These are phyloP conservation scores for Globisporangium uncinulatum DNA, from an alignment of 352 stramenopile genomes.

Conservation along the genomic window DNA sequence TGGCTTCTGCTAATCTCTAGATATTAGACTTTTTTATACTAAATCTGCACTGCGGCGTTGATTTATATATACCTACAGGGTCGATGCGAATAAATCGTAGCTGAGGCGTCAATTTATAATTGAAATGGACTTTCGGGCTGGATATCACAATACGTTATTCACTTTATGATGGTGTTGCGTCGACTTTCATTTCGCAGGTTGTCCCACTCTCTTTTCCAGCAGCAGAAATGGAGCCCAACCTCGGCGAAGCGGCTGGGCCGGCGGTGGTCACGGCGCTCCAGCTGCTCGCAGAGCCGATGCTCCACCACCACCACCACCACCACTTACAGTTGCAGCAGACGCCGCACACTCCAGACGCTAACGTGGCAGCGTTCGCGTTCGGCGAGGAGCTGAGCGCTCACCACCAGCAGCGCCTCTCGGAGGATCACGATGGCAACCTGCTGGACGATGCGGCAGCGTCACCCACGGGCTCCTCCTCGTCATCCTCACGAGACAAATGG, in stretches of 20 bases:
- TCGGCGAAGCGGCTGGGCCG: neutral
- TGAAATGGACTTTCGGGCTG: too few relatives aligned
- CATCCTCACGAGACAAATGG: slow-evolving; percentile 51
- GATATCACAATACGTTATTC: too few relatives aligned
- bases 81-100: too few relatives aligned
- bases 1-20: too few relatives aligned
- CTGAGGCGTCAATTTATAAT: too few relatives aligned
- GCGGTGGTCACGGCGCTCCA: neutral
- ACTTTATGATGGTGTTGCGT: too few relatives aligned
- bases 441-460: slow-evolving; percentile 14
- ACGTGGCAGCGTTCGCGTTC: slow-evolving; percentile 4
- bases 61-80: too few relatives aligned
- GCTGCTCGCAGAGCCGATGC: slow-evolving; percentile 6
- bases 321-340: neutral
- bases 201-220: too few relatives aligned
- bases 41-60: too few relatives aligned
- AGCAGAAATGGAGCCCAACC: too few relatives aligned
- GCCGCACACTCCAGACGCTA: neutral
- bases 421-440: slow-evolving; percentile 2
- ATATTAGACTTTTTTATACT: too few relatives aligned
- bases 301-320: neutral
- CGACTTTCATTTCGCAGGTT: too few relatives aligned
- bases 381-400: slow-evolving; percentile 6
- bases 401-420: slow-evolving; percentile 1
- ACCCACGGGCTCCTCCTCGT: slow-evolving; percentile 22